Percentiles rank a stretch among this genome's conserved stretches.
These are phyloP conservation scores for Halocafeteria seosinensis DNA, from an alignment of 108 stramenopile species.

Conservation along the genomic window DNA sequence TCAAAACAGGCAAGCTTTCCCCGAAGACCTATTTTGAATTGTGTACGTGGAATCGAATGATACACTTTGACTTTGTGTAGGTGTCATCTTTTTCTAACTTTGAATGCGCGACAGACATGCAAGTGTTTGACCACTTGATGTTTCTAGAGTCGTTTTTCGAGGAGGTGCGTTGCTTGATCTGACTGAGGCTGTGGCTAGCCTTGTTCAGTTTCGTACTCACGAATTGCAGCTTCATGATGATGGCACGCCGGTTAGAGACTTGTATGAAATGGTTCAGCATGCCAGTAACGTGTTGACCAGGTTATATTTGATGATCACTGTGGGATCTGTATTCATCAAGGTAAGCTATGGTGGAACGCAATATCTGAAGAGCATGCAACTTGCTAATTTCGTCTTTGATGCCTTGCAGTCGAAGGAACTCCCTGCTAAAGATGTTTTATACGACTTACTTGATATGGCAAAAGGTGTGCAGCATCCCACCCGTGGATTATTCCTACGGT, in stretches of 20 bases:
- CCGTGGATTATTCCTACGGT: slow-evolving; percentile 86
- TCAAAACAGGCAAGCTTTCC: slow-evolving; percentile 50
- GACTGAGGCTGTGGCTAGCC: no score
- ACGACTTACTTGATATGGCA: slow-evolving; percentile 78
- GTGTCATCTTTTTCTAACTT: no score
- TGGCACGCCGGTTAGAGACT: slow-evolving; percentile 54
- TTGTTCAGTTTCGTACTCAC: no score
- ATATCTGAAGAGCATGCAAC: slow-evolving; percentile 45
- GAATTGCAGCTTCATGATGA: no score
- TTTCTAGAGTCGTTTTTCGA: slow-evolving; percentile 74
- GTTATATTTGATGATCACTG: slow-evolving; percentile 88
- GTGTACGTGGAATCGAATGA: slow-evolving; percentile 24
- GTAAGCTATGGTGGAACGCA: no score
- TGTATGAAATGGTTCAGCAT: slow-evolving; percentile 78
- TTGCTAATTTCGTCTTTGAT: slow-evolving; percentile 8
- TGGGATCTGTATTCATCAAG: slow-evolving; percentile 75
- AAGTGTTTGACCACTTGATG: slow-evolving; percentile 75
- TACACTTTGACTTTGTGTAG: no score
- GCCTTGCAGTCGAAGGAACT: slow-evolving; percentile 10
- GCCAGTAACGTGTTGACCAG: slow-evolving; percentile 80
- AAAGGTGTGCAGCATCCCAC: slow-evolving; percentile 96
- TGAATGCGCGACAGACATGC: slow-evolving; percentile 38
- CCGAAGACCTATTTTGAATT: slow-evolving; percentile 96
- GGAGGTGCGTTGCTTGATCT: no score
- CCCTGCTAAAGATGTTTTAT: slow-evolving; percentile 58